These are phyloP conservation scores for Aureobasidium sp. DNA, from an alignment of 2,329 filamentous ascomycete species.

Conservation along the genomic window DNA sequence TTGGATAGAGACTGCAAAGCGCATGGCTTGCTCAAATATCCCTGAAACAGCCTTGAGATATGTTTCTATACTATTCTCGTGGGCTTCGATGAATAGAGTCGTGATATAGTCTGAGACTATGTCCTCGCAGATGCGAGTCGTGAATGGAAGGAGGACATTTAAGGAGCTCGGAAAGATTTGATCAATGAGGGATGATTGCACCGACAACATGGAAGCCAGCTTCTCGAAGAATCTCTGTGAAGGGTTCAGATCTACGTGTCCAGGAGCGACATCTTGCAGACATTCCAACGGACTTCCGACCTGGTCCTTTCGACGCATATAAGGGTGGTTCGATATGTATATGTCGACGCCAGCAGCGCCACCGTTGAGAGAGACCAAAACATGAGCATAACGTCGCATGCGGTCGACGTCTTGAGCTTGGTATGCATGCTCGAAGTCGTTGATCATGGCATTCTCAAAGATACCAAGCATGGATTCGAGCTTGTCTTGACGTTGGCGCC, in stretches of 20 bases:
- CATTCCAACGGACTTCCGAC: constrained; percentile 75
- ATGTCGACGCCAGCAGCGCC: constrained; percentile 71
- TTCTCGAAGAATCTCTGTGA: constrained; percentile 74
- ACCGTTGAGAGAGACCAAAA: constrained; percentile 75
- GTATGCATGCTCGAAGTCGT: constrained; percentile 90
- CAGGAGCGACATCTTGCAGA: constrained; percentile 58
- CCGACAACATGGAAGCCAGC: constrained; percentile 68
- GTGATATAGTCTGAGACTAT: constrained; percentile 79
- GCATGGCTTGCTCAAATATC: constrained; percentile 77
- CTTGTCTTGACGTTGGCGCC: constrained; percentile 62
- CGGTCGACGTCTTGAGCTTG: constrained; percentile 80
- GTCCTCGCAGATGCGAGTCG: constrained; percentile 78
- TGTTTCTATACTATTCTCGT: constrained; percentile 63
- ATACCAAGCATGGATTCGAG: constrained; percentile 67
- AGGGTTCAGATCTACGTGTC: constrained; percentile 69
- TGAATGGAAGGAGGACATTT: constrained; percentile 67
- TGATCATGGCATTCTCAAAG: constrained; percentile 84
- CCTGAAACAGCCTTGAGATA: constrained; percentile 85
- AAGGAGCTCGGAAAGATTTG: constrained; percentile 69
- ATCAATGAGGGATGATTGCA: constrained; percentile 73
- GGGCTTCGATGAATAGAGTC: constrained; percentile 77
- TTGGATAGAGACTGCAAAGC: constrained; percentile 65
- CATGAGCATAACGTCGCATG: constrained; percentile 84
- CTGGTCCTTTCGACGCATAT: constrained; percentile 67
- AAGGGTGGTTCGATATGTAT: constrained; percentile 76